These are phyloP conservation scores for Trametes cinnabarina DNA, from an alignment of 768 basidiomycete genomes.

Conservation along the genomic window DNA sequence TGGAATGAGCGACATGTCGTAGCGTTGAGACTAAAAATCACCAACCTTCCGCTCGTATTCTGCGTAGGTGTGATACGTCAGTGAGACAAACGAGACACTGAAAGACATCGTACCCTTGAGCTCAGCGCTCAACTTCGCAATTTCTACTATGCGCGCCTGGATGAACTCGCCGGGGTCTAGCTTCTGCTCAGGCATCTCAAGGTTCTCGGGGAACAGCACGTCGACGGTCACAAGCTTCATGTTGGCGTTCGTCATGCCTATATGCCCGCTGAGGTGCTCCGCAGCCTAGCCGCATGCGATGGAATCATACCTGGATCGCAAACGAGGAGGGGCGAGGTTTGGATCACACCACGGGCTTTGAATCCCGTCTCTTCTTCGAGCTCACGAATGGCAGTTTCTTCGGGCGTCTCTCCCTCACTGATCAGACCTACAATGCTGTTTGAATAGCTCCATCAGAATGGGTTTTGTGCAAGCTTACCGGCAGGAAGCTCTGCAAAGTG, in stretches of 20 bases:
- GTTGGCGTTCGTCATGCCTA: slow-evolving; percentile 92
- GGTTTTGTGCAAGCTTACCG: slow-evolving; percentile 30
- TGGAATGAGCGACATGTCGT: background rate
- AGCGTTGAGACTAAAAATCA: background rate
- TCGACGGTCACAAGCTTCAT: slow-evolving; percentile 82
- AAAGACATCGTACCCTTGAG: slow-evolving; percentile 71
- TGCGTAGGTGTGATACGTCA: slow-evolving; percentile 25
- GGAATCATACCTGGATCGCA: slow-evolving; percentile 62
- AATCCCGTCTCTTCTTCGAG: slow-evolving; percentile 93
- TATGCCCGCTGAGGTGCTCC: background rate
- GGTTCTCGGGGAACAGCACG: slow-evolving; percentile 61
- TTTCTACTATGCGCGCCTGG: slow-evolving; percentile 63
- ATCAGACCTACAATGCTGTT: slow-evolving; percentile 60
- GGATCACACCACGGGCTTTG: slow-evolving; percentile 59
- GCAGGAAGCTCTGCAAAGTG: slow-evolving; percentile 53
- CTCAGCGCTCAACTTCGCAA: slow-evolving; percentile 58
- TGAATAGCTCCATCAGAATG: background rate
- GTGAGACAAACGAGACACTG: background rate
- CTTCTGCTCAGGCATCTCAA: slow-evolving; percentile 69
- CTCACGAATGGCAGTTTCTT: slow-evolving; percentile 81
- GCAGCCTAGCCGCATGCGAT: background rate
- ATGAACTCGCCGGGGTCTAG: slow-evolving; percentile 90
- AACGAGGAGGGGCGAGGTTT: slow-evolving; percentile 61
- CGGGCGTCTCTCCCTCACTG: slow-evolving; percentile 81
- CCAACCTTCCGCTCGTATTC: slow-evolving; percentile 59